Percentiles rank a stretch among this genome's conserved stretches.
Evolutionary conservation across 2,329 filamentous ascomycete species (phyloP).

Genomic region (Grosmannia huntii): DNA sequence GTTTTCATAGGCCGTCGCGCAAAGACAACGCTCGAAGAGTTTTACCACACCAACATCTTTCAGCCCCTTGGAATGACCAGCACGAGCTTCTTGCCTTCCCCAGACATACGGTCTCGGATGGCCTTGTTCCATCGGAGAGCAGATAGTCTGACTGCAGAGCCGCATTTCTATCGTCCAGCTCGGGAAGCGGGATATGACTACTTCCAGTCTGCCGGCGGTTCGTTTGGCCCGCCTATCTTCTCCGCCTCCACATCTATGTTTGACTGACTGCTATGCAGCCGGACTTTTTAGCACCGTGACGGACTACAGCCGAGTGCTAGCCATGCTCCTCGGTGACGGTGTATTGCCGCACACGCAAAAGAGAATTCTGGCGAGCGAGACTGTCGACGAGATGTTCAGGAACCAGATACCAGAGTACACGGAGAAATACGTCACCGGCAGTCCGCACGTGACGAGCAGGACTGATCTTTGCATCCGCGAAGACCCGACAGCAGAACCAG

Average conservation of each 20-base stretch:
- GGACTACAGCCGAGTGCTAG: not conserved
- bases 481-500: not conserved
- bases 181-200: not conserved
- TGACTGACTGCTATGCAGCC: not conserved
- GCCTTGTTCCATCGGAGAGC: not conserved
- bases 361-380: not conserved
- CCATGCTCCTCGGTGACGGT: not conserved
- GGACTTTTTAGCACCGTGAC: not conserved
- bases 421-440: not conserved
- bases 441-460: not conserved
- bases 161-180: not conserved
- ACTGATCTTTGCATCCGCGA: not conserved
- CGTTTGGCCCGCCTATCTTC: not conserved
- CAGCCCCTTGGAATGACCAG: not conserved
- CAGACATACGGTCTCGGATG: not conserved
- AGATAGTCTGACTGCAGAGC: not conserved
- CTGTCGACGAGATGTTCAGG: not conserved
- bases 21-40: not conserved
- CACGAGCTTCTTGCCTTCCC: not conserved
- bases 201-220: not conserved
- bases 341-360: not conserved
- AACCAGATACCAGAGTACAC: not conserved
- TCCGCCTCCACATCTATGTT: not conserved
- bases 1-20: not conserved
- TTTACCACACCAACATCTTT: not conserved